Evolutionary conservation across 441 rosid genomes (phyloP).

Genomic region (Eruca vesicaria): DNA sequence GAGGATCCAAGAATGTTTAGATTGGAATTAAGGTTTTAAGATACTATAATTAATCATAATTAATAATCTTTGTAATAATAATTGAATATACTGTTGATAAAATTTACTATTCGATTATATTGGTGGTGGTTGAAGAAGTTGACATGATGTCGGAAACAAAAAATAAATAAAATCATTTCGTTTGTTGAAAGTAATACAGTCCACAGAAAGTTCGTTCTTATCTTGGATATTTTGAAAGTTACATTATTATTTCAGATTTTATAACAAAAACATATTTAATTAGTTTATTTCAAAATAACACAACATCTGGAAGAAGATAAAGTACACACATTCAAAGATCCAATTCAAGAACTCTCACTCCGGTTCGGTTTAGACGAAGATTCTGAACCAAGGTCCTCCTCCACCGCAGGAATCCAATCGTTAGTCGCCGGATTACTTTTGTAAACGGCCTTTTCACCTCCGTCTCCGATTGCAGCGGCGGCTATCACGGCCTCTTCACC

Average conservation of each 20-base stretch:
- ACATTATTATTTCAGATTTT: neutral
- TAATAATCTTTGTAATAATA: too few species aligned
- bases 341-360: conserved; percentile 52
- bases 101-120: neutral
- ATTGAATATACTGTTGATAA: neutral
- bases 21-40: neutral
- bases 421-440: conserved; percentile 69
- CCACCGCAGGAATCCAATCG: conserved; percentile 57
- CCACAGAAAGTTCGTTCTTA: conserved; percentile 22
- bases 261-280: neutral
- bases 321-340: neutral
- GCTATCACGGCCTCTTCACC: conserved; percentile 13
- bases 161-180: neutral
- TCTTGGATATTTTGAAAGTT: neutral
- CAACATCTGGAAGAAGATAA: conserved; percentile 12
- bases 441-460: conserved; percentile 31
- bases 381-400: conserved; percentile 33
- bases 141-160: neutral
- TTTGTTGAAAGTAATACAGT: neutral
- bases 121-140: neutral
- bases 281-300: conserved; percentile 9
- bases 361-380: conserved; percentile 50
- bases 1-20: neutral
- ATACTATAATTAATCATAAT: too few species aligned
- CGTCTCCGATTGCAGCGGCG: conserved; percentile 3